phyloP scores from a whole-genome alignment of 192 early-diverging fungal genomes.

The Rhizoclosmatium sp. region DNA sequence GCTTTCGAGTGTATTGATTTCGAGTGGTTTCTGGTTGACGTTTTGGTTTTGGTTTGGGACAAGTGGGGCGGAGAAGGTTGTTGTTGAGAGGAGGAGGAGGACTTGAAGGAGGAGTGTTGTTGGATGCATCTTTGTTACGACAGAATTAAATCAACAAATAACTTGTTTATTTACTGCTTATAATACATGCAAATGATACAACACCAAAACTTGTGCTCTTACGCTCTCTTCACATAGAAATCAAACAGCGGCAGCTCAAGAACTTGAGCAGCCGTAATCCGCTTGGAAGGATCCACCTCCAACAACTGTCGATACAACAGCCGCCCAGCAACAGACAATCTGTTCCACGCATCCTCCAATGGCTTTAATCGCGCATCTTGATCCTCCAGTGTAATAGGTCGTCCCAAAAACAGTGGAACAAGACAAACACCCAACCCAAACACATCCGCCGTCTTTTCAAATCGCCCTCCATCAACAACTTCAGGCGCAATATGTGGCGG shows the following conservation, averaged over 20 bases:
- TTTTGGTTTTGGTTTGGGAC: too few species aligned
- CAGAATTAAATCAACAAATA: too few species aligned
- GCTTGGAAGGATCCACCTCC: not conserved
- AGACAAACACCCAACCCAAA: constrained; percentile 30
- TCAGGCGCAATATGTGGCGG: constrained; percentile 38
- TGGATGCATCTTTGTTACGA: too few species aligned
- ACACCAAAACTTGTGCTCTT: too few species aligned
- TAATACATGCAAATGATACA: too few species aligned
- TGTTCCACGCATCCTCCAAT: not conserved
- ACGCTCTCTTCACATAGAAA: not conserved
- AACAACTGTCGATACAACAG: not conserved
- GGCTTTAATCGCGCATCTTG: not conserved
- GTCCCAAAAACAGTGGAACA: constrained; percentile 7
- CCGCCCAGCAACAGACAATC: not conserved
- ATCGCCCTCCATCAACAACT: constrained; percentile 28
- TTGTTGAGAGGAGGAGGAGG: too few species aligned
- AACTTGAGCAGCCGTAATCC: constrained; percentile 17
- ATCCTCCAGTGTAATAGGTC: constrained; percentile 15
- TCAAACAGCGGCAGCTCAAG: not conserved
- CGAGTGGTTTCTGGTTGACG: too few species aligned
- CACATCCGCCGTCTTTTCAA: constrained; percentile 8
- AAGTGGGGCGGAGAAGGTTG: too few species aligned
- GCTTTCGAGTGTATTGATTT: too few species aligned
- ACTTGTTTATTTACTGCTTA: too few species aligned
- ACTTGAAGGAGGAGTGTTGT: too few species aligned